Evolutionary conservation across 2,329 filamentous ascomycete species (phyloP).

Genomic region (Cryphonectria japonica): DNA sequence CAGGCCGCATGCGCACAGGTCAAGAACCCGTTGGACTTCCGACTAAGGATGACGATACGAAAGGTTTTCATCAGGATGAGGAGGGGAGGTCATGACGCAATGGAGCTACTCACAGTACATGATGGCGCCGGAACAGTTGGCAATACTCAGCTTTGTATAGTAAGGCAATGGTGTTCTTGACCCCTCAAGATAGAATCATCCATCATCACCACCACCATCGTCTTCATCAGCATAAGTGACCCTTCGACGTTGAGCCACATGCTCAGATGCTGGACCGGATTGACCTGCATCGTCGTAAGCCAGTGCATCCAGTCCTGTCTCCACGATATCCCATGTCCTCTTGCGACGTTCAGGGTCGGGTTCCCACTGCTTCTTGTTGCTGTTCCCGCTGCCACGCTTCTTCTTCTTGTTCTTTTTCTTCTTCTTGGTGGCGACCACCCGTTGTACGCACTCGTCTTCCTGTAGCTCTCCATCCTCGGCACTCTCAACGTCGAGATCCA

Average conservation of each 20-base stretch:
- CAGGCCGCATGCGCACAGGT: constrained; percentile 36
- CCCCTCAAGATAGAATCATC: constrained; percentile 29
- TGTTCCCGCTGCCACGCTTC: constrained; percentile 43
- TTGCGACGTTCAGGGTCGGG: constrained; percentile 67
- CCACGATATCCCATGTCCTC: constrained; percentile 69
- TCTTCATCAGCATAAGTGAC: constrained; percentile 51
- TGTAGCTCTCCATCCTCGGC: constrained; percentile 32
- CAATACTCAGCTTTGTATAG: not conserved
- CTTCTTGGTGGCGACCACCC: constrained; percentile 38
- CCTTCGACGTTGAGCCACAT: constrained; percentile 43
- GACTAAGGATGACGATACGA: constrained; percentile 98
- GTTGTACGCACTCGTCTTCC: constrained; percentile 33
- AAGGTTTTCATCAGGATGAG: constrained; percentile 76
- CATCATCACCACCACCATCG: constrained; percentile 46
- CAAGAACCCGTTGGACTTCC: constrained; percentile 55
- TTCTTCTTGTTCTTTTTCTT: constrained; percentile 41
- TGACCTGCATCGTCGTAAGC: constrained; percentile 58
- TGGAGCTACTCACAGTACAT: constrained; percentile 18
- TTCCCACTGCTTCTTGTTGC: constrained; percentile 45
- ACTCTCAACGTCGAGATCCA: constrained; percentile 17
- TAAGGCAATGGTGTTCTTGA: not conserved
- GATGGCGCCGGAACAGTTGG: not conserved
- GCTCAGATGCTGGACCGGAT: constrained; percentile 34
- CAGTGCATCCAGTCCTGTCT: constrained; percentile 61
- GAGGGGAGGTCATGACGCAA: constrained; percentile 2